Percentiles rank a stretch among this genome's conserved stretches.
These are phyloP conservation scores for Paramecium sonneborni DNA, from an alignment of 73 alveolate genomes.

Conservation along the genomic window DNA sequence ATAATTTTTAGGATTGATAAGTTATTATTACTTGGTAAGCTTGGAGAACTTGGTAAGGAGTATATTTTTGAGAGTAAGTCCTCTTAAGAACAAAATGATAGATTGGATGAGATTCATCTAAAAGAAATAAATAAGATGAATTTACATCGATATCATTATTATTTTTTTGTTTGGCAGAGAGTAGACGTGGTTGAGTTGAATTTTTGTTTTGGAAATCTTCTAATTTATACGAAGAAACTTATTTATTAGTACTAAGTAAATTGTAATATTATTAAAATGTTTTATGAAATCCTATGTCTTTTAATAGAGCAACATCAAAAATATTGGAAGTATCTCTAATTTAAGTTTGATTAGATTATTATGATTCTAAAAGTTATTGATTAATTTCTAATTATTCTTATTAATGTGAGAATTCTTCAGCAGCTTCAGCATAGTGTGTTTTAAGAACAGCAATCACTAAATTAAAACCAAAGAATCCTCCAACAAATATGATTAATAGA, in stretches of 20 bases:
- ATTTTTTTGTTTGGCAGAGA: background rate
- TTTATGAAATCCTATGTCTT: background rate
- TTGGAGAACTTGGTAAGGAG: background rate
- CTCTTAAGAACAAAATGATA: background rate
- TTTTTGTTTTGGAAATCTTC: background rate
- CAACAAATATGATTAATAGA: background rate
- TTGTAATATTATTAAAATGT: background rate
- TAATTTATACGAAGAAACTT: background rate
- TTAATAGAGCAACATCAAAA: background rate
- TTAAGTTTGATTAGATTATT: background rate
- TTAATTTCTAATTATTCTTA: background rate
- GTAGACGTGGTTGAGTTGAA: background rate
- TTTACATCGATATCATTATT: background rate
- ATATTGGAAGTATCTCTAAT: background rate
- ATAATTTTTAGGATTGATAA: background rate
- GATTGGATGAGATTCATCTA: background rate
- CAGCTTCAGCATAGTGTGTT: slow-evolving; percentile 27
- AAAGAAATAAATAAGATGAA: background rate
- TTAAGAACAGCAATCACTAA: slow-evolving; percentile 21
- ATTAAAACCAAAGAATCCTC: slow-evolving; percentile 40
- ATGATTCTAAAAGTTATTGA: background rate
- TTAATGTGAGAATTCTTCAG: background rate
- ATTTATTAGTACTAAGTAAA: background rate
- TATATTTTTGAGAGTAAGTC: background rate
- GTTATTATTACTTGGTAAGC: background rate